Evolutionary conservation across 306 rosid genomes (phyloP), one percentile per base, ranked within the genome.

Genomic region (Canavalia ensiformis): DNA sequence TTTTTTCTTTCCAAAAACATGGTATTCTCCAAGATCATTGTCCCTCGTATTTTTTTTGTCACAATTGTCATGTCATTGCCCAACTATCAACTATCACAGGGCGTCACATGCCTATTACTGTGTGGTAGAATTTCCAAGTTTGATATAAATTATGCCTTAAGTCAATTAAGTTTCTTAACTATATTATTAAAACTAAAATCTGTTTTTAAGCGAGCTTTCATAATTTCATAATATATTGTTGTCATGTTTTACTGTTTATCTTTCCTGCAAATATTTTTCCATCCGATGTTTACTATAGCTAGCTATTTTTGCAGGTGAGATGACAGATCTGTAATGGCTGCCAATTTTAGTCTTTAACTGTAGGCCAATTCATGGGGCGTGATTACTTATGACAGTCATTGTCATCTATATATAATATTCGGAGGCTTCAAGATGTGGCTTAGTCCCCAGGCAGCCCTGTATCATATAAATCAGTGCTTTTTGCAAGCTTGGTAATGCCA

Each of bases 261-360:
- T 58, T 56, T 74, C 13, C 39, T n/a, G 68, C 63, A 56, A 54
- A 55, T 49, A 34, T 45, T 12, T 29, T 60, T 78, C 42, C 78
- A 7, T 77, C 59, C 78, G 39, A 72, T 72, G 72, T 76, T 76
- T 52, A 55, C 35, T 42, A 10, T 56, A 73, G 76, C 74, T 71
- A 35, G 71, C 68, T 56, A 50, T 55, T 55, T 51, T 83, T 87
- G 68, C 89, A 90, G 97, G 92, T 81, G 92, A 92, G 84, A 58
- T 88, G 74, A 59, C 79, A 54, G 82, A 88, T 62, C 59, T 88
- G 30, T 81, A 18, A 81, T 30, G 44, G 51, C 59, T 4, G 71
- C 78, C 69, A 64, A 74, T 31, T 58, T 31, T 50, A 78, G 41
- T 39, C 64, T 62, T 52, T 34, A 47, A 50, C 33, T 57, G n/a